Conservation (phyloP, 2,329 filamentous ascomycete genomes). For the Corinectria fuckeliana region DNA sequence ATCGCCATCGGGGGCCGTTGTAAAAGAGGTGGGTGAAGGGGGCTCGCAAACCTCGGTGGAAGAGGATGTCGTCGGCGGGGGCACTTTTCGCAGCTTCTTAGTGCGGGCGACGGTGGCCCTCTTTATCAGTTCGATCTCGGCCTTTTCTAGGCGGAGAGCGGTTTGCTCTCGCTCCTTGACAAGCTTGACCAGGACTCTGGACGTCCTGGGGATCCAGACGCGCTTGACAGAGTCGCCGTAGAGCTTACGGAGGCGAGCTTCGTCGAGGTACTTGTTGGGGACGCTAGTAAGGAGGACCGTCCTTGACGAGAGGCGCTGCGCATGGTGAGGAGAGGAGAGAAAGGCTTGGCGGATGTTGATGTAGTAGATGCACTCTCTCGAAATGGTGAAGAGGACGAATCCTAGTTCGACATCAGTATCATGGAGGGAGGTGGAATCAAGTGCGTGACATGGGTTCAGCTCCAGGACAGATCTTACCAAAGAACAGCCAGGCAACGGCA, state of each 20-base stretch:
- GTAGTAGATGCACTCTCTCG: slow-evolving; percentile 88
- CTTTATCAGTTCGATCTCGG: slow-evolving; percentile 85
- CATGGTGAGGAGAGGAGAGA: slow-evolving; percentile 82
- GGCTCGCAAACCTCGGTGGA: slow-evolving; percentile 19
- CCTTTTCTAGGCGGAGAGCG: slow-evolving; percentile 82
- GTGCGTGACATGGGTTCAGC: not conserved
- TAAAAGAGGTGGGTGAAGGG: slow-evolving; percentile 23
- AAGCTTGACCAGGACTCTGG: slow-evolving; percentile 77
- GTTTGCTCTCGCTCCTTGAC: slow-evolving; percentile 82
- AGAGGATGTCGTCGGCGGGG: slow-evolving; percentile 7
- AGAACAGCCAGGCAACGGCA: slow-evolving; percentile 83
- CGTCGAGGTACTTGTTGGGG: slow-evolving; percentile 77
- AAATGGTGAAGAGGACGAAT: slow-evolving; percentile 88
- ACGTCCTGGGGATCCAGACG: slow-evolving; percentile 84
- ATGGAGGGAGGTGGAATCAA: not conserved
- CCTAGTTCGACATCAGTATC: slow-evolving; percentile 43
- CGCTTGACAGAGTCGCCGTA: slow-evolving; percentile 84
- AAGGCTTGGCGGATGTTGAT: slow-evolving; percentile 94
- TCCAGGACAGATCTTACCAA: slow-evolving; percentile 36
- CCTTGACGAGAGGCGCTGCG: slow-evolving; percentile 84
- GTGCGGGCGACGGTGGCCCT: slow-evolving; percentile 74
- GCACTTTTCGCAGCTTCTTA: slow-evolving; percentile 51
- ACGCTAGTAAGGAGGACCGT: slow-evolving; percentile 91
- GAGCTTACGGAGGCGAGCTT: slow-evolving; percentile 76
- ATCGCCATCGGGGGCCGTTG: slow-evolving; percentile 19